These are phyloP conservation scores for Mycena kentingensis DNA, from an alignment of 768 basidiomycete species.

Conservation along the genomic window DNA sequence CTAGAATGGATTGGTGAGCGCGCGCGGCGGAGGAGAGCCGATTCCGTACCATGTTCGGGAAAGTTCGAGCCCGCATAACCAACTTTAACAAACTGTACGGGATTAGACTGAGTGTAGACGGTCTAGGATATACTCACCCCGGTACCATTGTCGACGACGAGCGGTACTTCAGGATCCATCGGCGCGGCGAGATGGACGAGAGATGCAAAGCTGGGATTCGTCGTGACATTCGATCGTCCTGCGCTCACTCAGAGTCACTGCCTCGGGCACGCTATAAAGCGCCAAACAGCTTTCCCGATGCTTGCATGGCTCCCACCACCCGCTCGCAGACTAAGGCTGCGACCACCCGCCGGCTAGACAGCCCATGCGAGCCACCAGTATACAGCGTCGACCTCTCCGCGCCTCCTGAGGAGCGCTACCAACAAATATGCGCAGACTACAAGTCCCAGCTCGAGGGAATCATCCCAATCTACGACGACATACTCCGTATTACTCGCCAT, in stretches of 20 bases:
- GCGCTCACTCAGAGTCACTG: neutral
- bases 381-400: conserved; percentile 37
- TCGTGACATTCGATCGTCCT: neutral
- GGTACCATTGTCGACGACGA: conserved; percentile 89
- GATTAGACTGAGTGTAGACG: neutral
- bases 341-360: conserved; percentile 8
- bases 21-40: neutral
- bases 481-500: conserved; percentile 27
- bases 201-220: too few relatives aligned
- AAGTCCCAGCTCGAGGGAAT: conserved; percentile 29
- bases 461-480: conserved; percentile 30
- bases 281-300: neutral
- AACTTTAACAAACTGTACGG: conserved; percentile 84
- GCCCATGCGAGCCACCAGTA: conserved; percentile 23
- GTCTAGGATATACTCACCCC: conserved; percentile 56
- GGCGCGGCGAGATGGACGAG: too few relatives aligned
- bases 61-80: conserved; percentile 94
- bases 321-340: conserved; percentile 11
- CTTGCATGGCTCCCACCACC: conserved; percentile 16
- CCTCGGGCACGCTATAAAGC: neutral
- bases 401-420: conserved; percentile 34
- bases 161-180: conserved; percentile 53
- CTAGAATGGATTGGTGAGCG: conserved; percentile 40
- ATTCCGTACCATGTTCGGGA: conserved; percentile 87
- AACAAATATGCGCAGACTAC: conserved; percentile 35